phyloP scores from a whole-genome alignment of 2,329 filamentous ascomycete genomes.

The Ascochyta koolunga region DNA sequence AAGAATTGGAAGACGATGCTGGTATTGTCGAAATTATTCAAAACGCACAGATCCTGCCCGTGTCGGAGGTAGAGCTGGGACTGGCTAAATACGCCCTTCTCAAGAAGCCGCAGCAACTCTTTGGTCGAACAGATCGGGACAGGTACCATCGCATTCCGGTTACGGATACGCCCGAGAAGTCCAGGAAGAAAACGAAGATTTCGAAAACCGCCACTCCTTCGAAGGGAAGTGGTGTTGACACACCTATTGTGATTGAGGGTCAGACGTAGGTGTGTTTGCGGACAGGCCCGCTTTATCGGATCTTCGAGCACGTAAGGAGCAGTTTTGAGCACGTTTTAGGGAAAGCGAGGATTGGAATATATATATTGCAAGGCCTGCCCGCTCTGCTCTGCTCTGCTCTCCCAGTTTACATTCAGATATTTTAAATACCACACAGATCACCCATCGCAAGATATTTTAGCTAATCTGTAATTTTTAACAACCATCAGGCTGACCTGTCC shows the following conservation, averaged over 20 bases:
- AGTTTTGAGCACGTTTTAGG: conserved; percentile 8
- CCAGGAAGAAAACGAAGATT: conserved; percentile 27
- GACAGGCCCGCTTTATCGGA: not conserved
- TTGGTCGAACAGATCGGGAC: conserved; percentile 46
- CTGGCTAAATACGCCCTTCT: conserved; percentile 51
- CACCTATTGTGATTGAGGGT: not conserved
- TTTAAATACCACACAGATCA: not conserved
- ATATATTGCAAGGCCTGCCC: not conserved
- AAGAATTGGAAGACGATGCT: conserved; percentile 63
- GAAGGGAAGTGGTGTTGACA: not conserved
- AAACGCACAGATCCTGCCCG: conserved; percentile 57
- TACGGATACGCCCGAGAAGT: conserved; percentile 22
- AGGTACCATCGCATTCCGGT: conserved; percentile 37
- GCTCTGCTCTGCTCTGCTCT: not conserved
- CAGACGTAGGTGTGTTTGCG: not conserved
- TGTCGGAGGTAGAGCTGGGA: conserved; percentile 43
- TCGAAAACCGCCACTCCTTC: not conserved
- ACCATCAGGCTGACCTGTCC: not conserved
- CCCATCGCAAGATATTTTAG: too few species aligned
- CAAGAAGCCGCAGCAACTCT: conserved; percentile 52
- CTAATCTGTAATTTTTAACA: not conserved
- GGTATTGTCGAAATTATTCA: conserved; percentile 66
- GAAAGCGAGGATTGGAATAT: not conserved
- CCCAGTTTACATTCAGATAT: not conserved
- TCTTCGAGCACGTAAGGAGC: not conserved